Conservation (phyloP, 495 filamentous ascomycete genomes). For the Aspergillus homomorphus region DNA sequence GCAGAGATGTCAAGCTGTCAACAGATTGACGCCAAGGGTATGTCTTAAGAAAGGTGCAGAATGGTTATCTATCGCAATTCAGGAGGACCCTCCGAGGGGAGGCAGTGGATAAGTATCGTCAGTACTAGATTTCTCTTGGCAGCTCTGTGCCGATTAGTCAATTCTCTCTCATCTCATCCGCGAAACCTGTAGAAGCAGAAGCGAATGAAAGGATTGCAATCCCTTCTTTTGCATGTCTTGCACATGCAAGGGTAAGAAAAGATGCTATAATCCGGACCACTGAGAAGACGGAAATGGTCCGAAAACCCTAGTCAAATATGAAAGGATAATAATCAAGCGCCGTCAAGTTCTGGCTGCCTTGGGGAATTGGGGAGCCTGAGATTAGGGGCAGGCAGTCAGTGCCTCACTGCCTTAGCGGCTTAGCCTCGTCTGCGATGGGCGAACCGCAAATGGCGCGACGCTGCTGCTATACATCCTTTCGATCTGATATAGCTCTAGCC, state of each 20-base stretch:
- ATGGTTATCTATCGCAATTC: not conserved
- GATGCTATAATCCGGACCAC: not conserved
- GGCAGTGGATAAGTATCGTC: conserved; percentile 2
- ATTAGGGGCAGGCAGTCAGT: not conserved
- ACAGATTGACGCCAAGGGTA: not conserved
- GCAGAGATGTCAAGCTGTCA: not conserved
- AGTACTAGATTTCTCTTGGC: not conserved
- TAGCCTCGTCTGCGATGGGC: not conserved
- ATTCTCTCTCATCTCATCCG: not conserved
- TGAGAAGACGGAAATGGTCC: not conserved
- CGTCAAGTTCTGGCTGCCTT: not conserved
- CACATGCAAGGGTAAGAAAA: not conserved
- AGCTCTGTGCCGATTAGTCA: conserved; percentile 1
- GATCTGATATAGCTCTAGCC: not conserved
- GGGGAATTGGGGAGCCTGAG: not conserved
- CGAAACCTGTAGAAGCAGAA: not conserved
- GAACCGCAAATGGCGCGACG: not conserved
- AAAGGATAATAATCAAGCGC: not conserved
- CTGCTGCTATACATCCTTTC: not conserved
- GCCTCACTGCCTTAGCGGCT: not conserved
- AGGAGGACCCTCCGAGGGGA: not conserved
- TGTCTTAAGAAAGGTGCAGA: not conserved
- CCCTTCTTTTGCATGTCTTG: conserved; percentile 1
- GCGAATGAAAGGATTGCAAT: conserved; percentile 3
- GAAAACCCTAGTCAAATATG: not conserved